Percentiles rank a stretch among this genome's conserved stretches.
These are phyloP conservation scores for Kregervanrija delftensis DNA, from an alignment of 805 yeast genomes.

Conservation along the genomic window DNA sequence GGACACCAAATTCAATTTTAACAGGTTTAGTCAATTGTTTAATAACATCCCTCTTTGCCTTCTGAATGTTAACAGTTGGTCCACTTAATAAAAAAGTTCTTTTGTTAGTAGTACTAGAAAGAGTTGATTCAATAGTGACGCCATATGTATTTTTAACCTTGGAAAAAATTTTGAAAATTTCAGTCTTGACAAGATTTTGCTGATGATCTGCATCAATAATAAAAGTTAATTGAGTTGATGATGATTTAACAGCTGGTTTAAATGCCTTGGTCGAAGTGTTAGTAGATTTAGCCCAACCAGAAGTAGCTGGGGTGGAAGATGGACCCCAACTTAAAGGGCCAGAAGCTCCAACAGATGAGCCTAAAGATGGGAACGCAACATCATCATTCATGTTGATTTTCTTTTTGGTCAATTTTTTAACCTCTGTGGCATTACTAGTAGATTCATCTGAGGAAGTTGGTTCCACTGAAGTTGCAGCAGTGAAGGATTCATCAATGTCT, in stretches of 20 bases:
- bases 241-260: slow-evolving; percentile 42
- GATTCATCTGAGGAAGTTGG: slow-evolving; percentile 1
- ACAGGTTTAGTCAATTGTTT: slow-evolving; percentile 75
- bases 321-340: slow-evolving; percentile 29
- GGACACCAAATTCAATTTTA: slow-evolving; percentile 52
- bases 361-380: slow-evolving; percentile 61
- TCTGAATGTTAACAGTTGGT: slow-evolving; percentile 51
- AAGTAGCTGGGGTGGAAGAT: slow-evolving; percentile 10
- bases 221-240: slow-evolving; percentile 71
- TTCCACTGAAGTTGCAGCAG: slow-evolving; percentile 3
- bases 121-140: slow-evolving; percentile 76
- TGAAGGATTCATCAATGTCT: slow-evolving; percentile 7
- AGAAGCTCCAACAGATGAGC: slow-evolving; percentile 34
- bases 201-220: slow-evolving; percentile 67
- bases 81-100: slow-evolving; percentile 85
- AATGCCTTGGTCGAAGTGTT: slow-evolving; percentile 20
- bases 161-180: slow-evolving; percentile 60
- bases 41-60: slow-evolving; percentile 70
- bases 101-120: slow-evolving; percentile 65
- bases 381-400: slow-evolving; percentile 37
- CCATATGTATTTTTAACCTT: slow-evolving; percentile 51
- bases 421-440: neutral
- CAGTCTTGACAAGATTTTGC: slow-evolving; percentile 53
- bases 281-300: slow-evolving; percentile 15
- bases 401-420: slow-evolving; percentile 2